These are phyloP conservation scores for Penicillium subrubescens DNA, from an alignment of 495 filamentous ascomycete genomes.

Conservation along the genomic window DNA sequence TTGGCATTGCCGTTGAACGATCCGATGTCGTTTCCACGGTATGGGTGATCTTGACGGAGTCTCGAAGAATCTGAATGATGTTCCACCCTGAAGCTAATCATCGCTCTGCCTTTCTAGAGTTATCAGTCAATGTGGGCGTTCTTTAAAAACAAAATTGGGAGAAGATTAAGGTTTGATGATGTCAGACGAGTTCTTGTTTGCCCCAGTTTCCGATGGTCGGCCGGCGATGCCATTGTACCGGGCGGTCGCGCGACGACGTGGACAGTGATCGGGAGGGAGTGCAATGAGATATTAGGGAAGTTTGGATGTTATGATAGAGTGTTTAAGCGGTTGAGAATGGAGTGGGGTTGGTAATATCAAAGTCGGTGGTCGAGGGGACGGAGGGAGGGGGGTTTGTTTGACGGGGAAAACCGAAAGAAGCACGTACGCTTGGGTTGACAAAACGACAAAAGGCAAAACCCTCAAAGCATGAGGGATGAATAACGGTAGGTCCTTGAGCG, in stretches of 20 bases:
- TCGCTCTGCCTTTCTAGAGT: conserved; percentile 50
- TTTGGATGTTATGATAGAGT: conserved; percentile 1
- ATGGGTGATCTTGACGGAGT: conserved; percentile 43
- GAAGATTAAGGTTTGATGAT: not conserved
- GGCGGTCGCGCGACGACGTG: conserved; percentile 9
- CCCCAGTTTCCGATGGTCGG: conserved; percentile 14
- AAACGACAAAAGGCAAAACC: conserved; percentile 37
- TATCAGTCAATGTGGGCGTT: conserved; percentile 33
- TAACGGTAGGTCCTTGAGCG: conserved; percentile 28
- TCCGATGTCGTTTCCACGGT: conserved; percentile 43
- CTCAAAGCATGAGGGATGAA: conserved; percentile 44
- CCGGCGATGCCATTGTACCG: not conserved
- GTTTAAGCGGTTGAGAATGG: not conserved
- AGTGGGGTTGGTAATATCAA: not conserved
- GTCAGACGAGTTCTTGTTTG: conserved; percentile 14
- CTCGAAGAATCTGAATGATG: conserved; percentile 50
- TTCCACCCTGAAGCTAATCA: conserved; percentile 55
- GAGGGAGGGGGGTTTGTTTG: conserved; percentile 24
- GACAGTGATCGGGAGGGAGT: conserved; percentile 11
- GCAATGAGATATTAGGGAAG: conserved; percentile 1
- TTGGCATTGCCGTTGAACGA: conserved; percentile 48
- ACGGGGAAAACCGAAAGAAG: conserved; percentile 12
- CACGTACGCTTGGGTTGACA: conserved; percentile 48
- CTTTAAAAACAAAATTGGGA: not conserved
- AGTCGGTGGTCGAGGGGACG: conserved; percentile 14